Evolutionary conservation across 208 protist genomes (phyloP).

Genomic region (Trypanosoma mega): DNA sequence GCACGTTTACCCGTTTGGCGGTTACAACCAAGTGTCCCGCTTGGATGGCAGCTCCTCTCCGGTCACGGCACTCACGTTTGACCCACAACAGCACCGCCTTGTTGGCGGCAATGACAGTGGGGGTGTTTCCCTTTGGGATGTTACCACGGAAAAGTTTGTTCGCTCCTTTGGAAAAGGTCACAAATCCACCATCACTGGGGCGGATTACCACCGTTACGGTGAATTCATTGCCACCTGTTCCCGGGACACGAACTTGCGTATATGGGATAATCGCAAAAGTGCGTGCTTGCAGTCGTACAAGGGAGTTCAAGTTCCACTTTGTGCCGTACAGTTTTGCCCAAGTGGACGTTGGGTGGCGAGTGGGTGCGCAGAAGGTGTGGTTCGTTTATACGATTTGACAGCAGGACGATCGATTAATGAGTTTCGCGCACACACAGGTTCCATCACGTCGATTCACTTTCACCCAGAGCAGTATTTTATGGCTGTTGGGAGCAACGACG

Average conservation of each 20-base stretch:
- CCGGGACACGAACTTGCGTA: constrained; percentile 68
- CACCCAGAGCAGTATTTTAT: constrained; percentile 74
- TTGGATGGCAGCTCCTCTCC: constrained; percentile 52
- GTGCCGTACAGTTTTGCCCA: constrained; percentile 69
- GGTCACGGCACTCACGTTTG: constrained; percentile 67
- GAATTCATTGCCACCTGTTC: constrained; percentile 73
- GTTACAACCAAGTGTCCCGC: constrained; percentile 41
- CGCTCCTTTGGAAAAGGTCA: constrained; percentile 66
- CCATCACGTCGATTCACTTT: constrained; percentile 81
- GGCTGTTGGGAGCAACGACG: constrained; percentile 67
- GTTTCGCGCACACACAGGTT: constrained; percentile 54
- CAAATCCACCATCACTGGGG: constrained; percentile 57
- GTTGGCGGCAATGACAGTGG: constrained; percentile 64
- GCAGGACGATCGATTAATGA: constrained; percentile 43
- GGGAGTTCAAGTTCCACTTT: constrained; percentile 49
- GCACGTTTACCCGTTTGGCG: constrained; percentile 67
- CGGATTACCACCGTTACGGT: constrained; percentile 59
- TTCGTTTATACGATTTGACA: constrained; percentile 74
- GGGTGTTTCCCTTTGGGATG: constrained; percentile 66
- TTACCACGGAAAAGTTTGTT: constrained; percentile 51
- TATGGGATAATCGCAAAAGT: constrained; percentile 87
- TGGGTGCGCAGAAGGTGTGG: constrained; percentile 63
- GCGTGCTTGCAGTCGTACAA: constrained; percentile 74
- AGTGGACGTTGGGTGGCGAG: constrained; percentile 68
- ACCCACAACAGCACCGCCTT: constrained; percentile 47